These are phyloP conservation scores for Nepenthes gracilis DNA, from an alignment of 148 eudicot species.

Conservation along the genomic window DNA sequence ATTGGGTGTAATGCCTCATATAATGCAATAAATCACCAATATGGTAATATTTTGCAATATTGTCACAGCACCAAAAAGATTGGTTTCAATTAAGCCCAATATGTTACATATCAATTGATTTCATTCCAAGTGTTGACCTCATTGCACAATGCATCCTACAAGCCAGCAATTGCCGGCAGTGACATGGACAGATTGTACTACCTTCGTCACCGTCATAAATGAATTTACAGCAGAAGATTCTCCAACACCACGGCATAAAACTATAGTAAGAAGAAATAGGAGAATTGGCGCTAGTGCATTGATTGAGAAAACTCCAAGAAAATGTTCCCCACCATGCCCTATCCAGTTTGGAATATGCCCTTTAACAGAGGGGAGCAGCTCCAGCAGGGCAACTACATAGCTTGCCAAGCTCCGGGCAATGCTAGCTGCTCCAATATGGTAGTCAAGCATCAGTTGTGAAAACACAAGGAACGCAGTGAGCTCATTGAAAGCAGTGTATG, in stretches of 20 bases:
- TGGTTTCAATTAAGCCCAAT: no score
- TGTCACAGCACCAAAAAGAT: no score
- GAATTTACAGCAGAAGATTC: constrained; percentile 81
- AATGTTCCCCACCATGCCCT: constrained; percentile 65
- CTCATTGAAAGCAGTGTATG: constrained; percentile 96
- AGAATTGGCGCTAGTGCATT: constrained; percentile 76
- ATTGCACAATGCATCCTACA: no score
- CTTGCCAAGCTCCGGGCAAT: constrained; percentile 93
- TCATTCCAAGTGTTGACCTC: no score
- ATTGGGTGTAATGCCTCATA: no score
- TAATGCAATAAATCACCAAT: no score
- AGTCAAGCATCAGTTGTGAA: constrained; percentile 89
- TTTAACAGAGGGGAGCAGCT: constrained; percentile 58
- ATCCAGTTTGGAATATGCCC: constrained; percentile 77
- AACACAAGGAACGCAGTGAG: constrained; percentile 96
- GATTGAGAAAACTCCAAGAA: constrained; percentile 52
- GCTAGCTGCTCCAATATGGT: constrained; percentile 98
- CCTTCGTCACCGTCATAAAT: constrained; percentile 84
- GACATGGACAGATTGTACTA: constrained; percentile 2
- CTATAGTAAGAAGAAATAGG: constrained; percentile 45
- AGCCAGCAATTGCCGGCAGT: no score
- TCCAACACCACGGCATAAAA: constrained; percentile 86
- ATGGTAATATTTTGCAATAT: no score
- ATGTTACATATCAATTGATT: no score
- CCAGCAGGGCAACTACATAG: constrained; percentile 58